A percentile compares a stretch with the other conserved stretches of the same genome.
These are phyloP conservation scores for Torulaspora quercuum DNA, from an alignment of 805 yeast species.

Conservation along the genomic window DNA sequence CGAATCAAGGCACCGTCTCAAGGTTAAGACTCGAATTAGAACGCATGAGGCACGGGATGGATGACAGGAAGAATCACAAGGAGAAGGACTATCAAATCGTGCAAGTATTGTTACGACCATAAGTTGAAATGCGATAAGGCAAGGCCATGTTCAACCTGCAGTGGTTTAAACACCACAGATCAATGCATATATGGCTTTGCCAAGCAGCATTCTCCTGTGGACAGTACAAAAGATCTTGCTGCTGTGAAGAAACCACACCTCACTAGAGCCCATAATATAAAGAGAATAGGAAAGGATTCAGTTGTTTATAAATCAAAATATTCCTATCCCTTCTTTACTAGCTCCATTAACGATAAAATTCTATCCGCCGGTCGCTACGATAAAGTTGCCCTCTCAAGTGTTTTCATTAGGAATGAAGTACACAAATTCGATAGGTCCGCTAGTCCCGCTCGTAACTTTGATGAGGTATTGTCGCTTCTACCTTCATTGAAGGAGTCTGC, in stretches of 20 bases:
- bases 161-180: constrained; percentile 4
- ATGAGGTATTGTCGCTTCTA: constrained; percentile 20
- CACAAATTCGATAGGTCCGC: constrained; percentile 21
- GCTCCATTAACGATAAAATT: constrained; percentile 24
- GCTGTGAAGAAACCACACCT: not conserved
- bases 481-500: constrained; percentile 20
- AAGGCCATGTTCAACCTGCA: constrained; percentile 28
- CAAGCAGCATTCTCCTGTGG: constrained; percentile 2
- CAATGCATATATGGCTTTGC: constrained; percentile 28
- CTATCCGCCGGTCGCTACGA: constrained; percentile 15
- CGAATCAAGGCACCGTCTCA: too few relatives aligned
- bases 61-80: constrained; percentile 23
- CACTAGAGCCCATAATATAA: constrained; percentile 4
- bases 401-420: constrained; percentile 23
- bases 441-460: constrained; percentile 9
- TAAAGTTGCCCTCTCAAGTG: constrained; percentile 6
- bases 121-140: constrained; percentile 29
- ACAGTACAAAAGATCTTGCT: constrained; percentile 1
- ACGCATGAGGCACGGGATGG: constrained; percentile 2
- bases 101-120: constrained; percentile 29
- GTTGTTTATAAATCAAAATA: constrained; percentile 23
- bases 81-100: constrained; percentile 27
- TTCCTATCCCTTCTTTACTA: constrained; percentile 28
- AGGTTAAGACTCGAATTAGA: too few relatives aligned
- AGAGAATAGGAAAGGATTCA: constrained; percentile 6